A percentile compares a stretch with the other conserved stretches of the same genome.
Conservation (phyloP, 1,139 yeast species). For the Taiozyma sp. region DNA sequence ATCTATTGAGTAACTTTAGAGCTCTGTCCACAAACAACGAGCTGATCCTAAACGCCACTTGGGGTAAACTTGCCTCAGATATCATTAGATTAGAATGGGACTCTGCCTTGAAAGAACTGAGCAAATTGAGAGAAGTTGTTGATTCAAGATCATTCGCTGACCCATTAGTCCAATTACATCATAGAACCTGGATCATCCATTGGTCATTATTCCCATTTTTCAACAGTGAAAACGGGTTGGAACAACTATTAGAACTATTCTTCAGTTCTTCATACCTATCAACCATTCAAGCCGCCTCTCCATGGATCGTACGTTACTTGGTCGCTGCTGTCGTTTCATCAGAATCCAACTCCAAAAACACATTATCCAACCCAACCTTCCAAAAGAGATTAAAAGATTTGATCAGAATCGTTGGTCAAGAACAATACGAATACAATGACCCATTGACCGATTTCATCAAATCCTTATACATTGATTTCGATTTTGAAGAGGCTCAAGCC, state of each 20-base stretch:
- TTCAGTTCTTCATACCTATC: slow-evolving; percentile 54
- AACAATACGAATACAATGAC: slow-evolving; percentile 56
- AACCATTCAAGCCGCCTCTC: slow-evolving; percentile 62
- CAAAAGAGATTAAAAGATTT: slow-evolving; percentile 53
- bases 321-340: slow-evolving; percentile 50
- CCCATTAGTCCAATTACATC: slow-evolving; percentile 52
- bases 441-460: slow-evolving; percentile 54
- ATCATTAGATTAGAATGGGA: slow-evolving; percentile 48
- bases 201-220: slow-evolving; percentile 61
- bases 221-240: slow-evolving; percentile 42
- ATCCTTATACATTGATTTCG: slow-evolving; percentile 50
- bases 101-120: slow-evolving; percentile 46
- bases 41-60: slow-evolving; percentile 50
- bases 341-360: slow-evolving; percentile 21
- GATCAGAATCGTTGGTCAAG: slow-evolving; percentile 51
- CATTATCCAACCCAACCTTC: slow-evolving; percentile 28
- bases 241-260: slow-evolving; percentile 48
- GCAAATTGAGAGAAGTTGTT: slow-evolving; percentile 48
- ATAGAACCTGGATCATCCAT: slow-evolving; percentile 62
- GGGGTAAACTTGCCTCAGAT: slow-evolving; percentile 60
- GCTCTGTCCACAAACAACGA: slow-evolving; percentile 47
- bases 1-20: slow-evolving; percentile 50
- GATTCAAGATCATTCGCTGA: slow-evolving; percentile 49
- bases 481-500: slow-evolving; percentile 45
- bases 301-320: slow-evolving; percentile 60